A percentile compares a stretch with the other conserved stretches of the same genome.
Evolutionary conservation across 2,329 filamentous ascomycete genomes (phyloP).

Genomic region (Colletotrichum siamense): DNA sequence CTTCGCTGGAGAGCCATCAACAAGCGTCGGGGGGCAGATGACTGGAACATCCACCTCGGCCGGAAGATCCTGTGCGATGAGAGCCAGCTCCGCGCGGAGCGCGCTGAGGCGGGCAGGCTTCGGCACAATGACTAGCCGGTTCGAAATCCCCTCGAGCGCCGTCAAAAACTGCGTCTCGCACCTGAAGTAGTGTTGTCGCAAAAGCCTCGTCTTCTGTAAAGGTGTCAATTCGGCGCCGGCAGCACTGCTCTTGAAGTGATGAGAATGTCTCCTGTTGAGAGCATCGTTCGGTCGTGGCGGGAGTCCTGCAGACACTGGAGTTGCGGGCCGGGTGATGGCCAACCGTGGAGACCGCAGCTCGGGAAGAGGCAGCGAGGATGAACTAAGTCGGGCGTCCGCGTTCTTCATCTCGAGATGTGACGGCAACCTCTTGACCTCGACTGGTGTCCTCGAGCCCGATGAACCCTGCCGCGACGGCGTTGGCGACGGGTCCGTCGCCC

Average conservation of each 20-base stretch:
- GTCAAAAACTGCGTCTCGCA: slow-evolving; percentile 82
- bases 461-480: slow-evolving; percentile 13
- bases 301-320: slow-evolving; percentile 62
- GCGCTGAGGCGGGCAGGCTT: slow-evolving; percentile 84
- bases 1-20: slow-evolving; percentile 74
- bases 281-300: slow-evolving; percentile 50
- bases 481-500: not conserved
- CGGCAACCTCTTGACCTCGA: slow-evolving; percentile 44
- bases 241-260: slow-evolving; percentile 61
- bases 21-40: slow-evolving; percentile 77
- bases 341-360: slow-evolving; percentile 60
- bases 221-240: slow-evolving; percentile 67
- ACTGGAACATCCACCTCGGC: slow-evolving; percentile 85
- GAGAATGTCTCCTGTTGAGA: slow-evolving; percentile 65
- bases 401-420: slow-evolving; percentile 58
- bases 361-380: slow-evolving; percentile 70
- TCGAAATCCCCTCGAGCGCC: slow-evolving; percentile 83
- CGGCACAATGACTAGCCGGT: slow-evolving; percentile 81
- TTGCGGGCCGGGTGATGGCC: slow-evolving; percentile 55
- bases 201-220: slow-evolving; percentile 71
- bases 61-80: slow-evolving; percentile 81
- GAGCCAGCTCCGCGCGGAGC: slow-evolving; percentile 78
- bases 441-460: slow-evolving; percentile 32
- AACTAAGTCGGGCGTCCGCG: slow-evolving; percentile 68
- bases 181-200: slow-evolving; percentile 84